Base-by-base conservation (phyloP, 805 yeast species). In the Komagataella mondaviorum region DNA sequence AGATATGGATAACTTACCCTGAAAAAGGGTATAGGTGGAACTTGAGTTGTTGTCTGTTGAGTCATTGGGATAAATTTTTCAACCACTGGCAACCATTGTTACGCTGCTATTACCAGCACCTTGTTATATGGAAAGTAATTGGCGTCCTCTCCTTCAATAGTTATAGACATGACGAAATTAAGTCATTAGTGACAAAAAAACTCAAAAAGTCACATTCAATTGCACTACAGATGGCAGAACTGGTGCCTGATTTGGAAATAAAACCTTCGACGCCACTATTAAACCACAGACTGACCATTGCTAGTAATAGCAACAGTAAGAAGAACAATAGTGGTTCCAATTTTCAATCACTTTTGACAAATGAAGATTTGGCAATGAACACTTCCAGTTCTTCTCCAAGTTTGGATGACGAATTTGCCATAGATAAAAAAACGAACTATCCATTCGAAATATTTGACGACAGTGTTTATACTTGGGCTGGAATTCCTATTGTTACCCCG, bases 71-170 rank as follows among this genome's bases (percentile, higher is more conserved):
- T 39, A 67, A 71, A 48, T 77, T 76, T 54, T 80, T 88, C 59
- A 75, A 81, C 44, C 95, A 88, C 64, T 88, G 95, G 88, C 77
- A 81, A 59, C 89, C 95, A 3, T 63, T 87, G 16, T 81, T 86
- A 22, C 70, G 96, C 44, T 75, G 84, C 3, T 85, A 81, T 59
- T 88, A 81, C 62, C 70, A 77, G 48, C 70, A 89, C 45, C 69
- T 88, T 20, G 53, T 88, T 16, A 72, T 86, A 48, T 88, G 91
- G 85, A 75, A 87, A 55, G 63, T 47, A 63, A 68, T 61, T 69
- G 82, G 54, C 22, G 39, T 30, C 1, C 39, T 30, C 39, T 30
- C 39, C n/a, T 30, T 30, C 6, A 30, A 30, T 2, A 30, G 39
- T 14, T 30, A 30, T 10, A 30, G 39, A 10, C 39, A 30, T 30